phyloP scores from a whole-genome alignment of 2,329 filamentous ascomycete genomes.

The Aspergillus floridensis region DNA sequence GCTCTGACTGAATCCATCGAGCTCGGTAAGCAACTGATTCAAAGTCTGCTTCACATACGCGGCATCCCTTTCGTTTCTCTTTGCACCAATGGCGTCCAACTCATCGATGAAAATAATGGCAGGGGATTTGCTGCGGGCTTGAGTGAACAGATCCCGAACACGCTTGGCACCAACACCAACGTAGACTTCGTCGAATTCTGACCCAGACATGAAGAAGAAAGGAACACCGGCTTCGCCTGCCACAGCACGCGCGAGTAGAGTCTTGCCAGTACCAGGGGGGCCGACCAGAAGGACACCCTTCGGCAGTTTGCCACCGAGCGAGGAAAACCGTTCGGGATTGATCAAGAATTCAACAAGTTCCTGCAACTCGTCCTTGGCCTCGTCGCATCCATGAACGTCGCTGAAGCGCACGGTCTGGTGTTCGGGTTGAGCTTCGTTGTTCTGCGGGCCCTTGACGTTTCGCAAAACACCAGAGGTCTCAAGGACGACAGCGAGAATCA shows the following conservation, averaged over 20 bases:
- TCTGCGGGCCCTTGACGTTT: constrained; percentile 68
- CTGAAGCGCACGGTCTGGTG: constrained; percentile 86
- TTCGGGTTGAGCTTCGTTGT: constrained; percentile 86
- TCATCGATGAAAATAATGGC: constrained; percentile 96
- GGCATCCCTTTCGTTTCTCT: constrained; percentile 87
- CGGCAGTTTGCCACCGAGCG: constrained; percentile 90
- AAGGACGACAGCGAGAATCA: constrained; percentile 76
- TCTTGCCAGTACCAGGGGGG: constrained; percentile 96
- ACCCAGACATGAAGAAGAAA: constrained; percentile 99
- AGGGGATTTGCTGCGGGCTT: constrained; percentile 80
- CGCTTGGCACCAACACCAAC: constrained; percentile 96
- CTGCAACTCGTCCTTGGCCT: constrained; percentile 96
- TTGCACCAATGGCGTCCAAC: constrained; percentile 89
- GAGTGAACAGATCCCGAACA: constrained; percentile 85
- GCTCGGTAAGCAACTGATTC: constrained; percentile 93
- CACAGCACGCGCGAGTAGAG: constrained; percentile 88
- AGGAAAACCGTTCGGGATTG: constrained; percentile 88
- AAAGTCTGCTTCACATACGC: constrained; percentile 96
- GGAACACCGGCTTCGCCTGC: constrained; percentile 95
- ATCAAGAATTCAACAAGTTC: constrained; percentile 95
- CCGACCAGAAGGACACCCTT: constrained; percentile 95
- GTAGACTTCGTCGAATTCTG: constrained; percentile 97
- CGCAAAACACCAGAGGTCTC: constrained; percentile 78
- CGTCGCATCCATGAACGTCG: constrained; percentile 95
- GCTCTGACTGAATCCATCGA: constrained; percentile 94